phyloP scores from a whole-genome alignment of 2,329 filamentous ascomycete species.

The Lecanoromycetidae sp. region DNA sequence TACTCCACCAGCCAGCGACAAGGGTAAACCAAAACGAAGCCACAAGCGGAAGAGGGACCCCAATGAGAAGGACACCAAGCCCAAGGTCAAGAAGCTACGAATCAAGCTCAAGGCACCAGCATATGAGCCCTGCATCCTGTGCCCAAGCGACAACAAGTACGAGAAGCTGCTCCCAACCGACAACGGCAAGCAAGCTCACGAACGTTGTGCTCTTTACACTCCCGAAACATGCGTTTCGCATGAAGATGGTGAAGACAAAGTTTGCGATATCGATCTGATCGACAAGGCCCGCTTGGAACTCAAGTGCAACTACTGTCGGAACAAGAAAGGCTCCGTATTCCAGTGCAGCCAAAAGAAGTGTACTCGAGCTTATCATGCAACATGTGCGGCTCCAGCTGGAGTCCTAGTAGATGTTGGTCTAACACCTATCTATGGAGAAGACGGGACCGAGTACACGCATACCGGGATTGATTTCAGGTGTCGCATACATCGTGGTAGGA shows the following conservation, averaged over 20 bases:
- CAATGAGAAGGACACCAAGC: constrained; percentile 35
- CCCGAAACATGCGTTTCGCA: constrained; percentile 82
- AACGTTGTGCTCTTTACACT: constrained; percentile 78
- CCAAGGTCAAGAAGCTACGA: constrained; percentile 53
- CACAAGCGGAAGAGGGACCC: constrained; percentile 58
- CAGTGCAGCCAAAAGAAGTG: constrained; percentile 95
- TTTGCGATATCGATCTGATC: constrained; percentile 69
- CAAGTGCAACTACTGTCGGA: constrained; percentile 89
- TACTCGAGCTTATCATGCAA: constrained; percentile 83
- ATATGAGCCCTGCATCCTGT: constrained; percentile 77
- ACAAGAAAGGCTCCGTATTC: constrained; percentile 89
- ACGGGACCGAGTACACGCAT: constrained; percentile 84
- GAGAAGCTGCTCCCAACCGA: constrained; percentile 78
- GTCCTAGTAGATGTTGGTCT: constrained; percentile 82
- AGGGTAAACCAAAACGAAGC: constrained; percentile 50
- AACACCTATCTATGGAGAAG: constrained; percentile 75
- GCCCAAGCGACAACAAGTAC: constrained; percentile 76
- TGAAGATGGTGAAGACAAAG: constrained; percentile 54
- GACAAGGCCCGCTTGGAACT: constrained; percentile 78
- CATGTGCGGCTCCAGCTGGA: constrained; percentile 81
- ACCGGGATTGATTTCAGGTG: constrained; percentile 89
- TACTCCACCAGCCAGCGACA: constrained; percentile 65
- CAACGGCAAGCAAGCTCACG: constrained; percentile 75
- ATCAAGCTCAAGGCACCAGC: constrained; percentile 59
- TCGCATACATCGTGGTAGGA: constrained; percentile 82